phyloP scores from a whole-genome alignment of 306 rosid genomes.

The Cucumis cinereus region DNA sequence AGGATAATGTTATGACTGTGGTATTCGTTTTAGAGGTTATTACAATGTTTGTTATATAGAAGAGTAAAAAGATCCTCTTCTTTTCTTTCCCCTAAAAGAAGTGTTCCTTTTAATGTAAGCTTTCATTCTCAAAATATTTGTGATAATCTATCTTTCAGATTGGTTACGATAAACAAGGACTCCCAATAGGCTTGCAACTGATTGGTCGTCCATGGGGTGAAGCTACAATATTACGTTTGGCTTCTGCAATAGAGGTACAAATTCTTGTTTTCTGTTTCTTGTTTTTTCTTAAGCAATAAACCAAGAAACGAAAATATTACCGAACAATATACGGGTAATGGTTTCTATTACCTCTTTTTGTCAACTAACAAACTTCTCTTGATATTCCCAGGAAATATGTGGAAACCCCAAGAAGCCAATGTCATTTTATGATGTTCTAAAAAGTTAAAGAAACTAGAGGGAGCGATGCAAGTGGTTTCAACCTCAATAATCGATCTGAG shows the following conservation, averaged over 20 bases:
- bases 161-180: slow-evolving; percentile 54
- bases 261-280: neutral
- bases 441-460: slow-evolving; percentile 12
- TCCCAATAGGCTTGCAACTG: slow-evolving; percentile 87
- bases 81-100: neutral
- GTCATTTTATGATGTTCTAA: slow-evolving; percentile 52
- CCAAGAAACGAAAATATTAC: neutral
- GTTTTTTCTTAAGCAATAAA: neutral
- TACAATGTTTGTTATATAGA: neutral
- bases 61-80: neutral
- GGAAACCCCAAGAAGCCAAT: slow-evolving; percentile 37
- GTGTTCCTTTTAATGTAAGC: neutral
- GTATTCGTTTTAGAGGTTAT: neutral
- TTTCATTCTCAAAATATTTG: neutral
- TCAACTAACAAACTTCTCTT: neutral
- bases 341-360: neutral
- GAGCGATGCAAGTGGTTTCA: neutral
- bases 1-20: neutral
- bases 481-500: neutral
- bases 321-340: neutral
- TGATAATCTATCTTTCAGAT: slow-evolving; percentile 15
- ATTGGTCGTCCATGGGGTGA: slow-evolving; percentile 96
- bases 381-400: slow-evolving; percentile 45
- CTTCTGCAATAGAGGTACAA: slow-evolving; percentile 68
- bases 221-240: slow-evolving; percentile 78